A percentile compares a stretch with the other conserved stretches of the same genome.
These are phyloP conservation scores for Intubia oerlemansii DNA, from an alignment of 2,329 filamentous ascomycete species.

Conservation along the genomic window DNA sequence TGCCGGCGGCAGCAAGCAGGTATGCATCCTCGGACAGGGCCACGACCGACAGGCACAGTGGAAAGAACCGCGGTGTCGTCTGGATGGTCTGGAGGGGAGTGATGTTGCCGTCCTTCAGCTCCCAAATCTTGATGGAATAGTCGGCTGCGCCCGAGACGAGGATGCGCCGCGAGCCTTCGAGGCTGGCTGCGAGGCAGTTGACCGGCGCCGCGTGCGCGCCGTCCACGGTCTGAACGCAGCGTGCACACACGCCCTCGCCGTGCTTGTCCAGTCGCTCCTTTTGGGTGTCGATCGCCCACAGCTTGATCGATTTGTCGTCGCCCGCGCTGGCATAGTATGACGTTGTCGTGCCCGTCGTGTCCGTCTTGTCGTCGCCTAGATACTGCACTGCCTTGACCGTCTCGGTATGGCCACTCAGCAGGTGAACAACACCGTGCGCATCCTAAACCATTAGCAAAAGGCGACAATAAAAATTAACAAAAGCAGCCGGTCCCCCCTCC, in stretches of 20 bases:
- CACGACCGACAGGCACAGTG: slow-evolving; percentile 50
- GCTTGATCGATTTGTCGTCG: slow-evolving; percentile 53
- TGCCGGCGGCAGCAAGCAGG: slow-evolving; percentile 70
- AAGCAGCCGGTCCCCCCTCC: not conserved
- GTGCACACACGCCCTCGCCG: no score
- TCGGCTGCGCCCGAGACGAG: slow-evolving; percentile 68
- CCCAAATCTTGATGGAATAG: slow-evolving; percentile 52
- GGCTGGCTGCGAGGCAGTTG: slow-evolving; percentile 37
- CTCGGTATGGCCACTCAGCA: slow-evolving; percentile 59
- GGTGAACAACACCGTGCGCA: slow-evolving; percentile 24
- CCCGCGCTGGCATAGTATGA: slow-evolving; percentile 53
- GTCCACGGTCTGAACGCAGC: slow-evolving; percentile 30
- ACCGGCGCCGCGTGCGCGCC: slow-evolving; percentile 55
- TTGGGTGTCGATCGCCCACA: slow-evolving; percentile 35
- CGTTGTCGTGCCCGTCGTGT: not conserved
- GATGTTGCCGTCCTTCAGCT: slow-evolving; percentile 31
- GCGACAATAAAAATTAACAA: no score
- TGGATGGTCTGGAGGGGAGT: slow-evolving; percentile 51
- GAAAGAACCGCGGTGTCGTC: slow-evolving; percentile 61
- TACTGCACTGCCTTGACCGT: slow-evolving; percentile 72
- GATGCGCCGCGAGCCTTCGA: not conserved
- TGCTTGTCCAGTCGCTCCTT: no score
- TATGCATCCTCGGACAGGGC: slow-evolving; percentile 40
- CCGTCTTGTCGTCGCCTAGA: slow-evolving; percentile 22
- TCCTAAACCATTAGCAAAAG: no score